Evolutionary conservation across 106 monocot genomes (phyloP), one percentile per base, ranked within the genome.

Genomic region (Triglochin maritima): DNA sequence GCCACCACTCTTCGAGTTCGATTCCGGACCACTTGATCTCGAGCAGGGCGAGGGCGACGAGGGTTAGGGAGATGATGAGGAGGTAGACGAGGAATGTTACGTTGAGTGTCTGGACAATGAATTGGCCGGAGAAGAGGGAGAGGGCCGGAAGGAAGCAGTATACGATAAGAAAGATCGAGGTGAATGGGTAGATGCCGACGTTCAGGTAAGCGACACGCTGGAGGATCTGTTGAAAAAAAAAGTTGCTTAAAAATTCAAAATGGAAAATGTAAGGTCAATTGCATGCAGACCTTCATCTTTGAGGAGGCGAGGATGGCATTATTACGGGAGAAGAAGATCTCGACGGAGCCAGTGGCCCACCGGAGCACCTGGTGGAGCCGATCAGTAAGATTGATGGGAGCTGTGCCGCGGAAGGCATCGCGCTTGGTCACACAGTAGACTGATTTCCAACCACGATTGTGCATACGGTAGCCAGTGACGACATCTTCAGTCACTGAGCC

Each of bases 101-200:
- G 64, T 65, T 62, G 46, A 73, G 72, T 4, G 54, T 16, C 63
- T 65, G 72, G 4, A 73, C 72, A 12, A 73, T 73, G 64, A 73
- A 73, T 53, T 73, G 72, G 47, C 72, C 72, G 55, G 72, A 57
- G 64, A 73, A 65, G 72, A 73, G 72, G 42, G 56, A 73, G 9
- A 57, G 2, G 7, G 72, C 72, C 6, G 72, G 72, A 3, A 73
- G 72, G 72, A 73, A 73, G 72, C 72, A 73, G 72, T 73, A 73
- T 14, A 73, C 56, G 14, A 73, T 57, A 55, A 73, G 64, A 46
- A 73, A 73, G 47, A 73, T 3, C 10, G 72, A 73, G 15, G 72
- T 73, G 64, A 73, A 73, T 4, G 72, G 72, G 72, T 73, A 73
- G 56, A 73, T 65, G 1, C 72, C 72, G 46, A 73, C 72, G 72